Percentiles rank a stretch among this genome's conserved stretches.
Evolutionary conservation across 805 yeast species (phyloP).

Genomic region (Lachancea sp.): DNA sequence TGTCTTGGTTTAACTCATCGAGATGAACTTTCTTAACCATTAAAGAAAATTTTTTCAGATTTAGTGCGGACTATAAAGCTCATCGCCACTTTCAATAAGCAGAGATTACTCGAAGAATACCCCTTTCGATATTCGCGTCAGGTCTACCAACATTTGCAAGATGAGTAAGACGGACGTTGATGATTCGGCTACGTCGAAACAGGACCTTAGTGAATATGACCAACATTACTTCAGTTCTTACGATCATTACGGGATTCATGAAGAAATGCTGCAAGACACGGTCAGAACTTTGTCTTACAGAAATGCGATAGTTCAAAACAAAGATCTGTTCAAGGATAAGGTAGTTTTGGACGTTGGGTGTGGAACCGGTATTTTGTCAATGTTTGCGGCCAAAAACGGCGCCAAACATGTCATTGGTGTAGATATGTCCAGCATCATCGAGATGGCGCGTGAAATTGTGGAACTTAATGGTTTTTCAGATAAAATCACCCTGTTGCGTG

Average conservation of each 20-base stretch:
- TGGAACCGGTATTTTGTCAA: slow-evolving; percentile 95
- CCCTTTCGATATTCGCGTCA: not conserved
- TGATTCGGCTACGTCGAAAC: slow-evolving; percentile 61
- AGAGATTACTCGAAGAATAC: not conserved
- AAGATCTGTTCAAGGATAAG: slow-evolving; percentile 84
- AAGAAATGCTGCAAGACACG: slow-evolving; percentile 95
- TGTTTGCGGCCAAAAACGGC: slow-evolving; percentile 99
- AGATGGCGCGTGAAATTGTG: slow-evolving; percentile 88
- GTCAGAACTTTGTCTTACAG: slow-evolving; percentile 89
- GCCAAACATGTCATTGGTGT: slow-evolving; percentile 97
- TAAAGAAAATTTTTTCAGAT: slow-evolving; percentile 3
- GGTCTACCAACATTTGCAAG: not conserved
- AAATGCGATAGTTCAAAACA: slow-evolving; percentile 86
- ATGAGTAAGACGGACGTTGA: slow-evolving; percentile 24
- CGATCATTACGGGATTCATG: slow-evolving; percentile 96
- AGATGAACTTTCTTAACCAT: not conserved
- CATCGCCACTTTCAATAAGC: slow-evolving; percentile 4
- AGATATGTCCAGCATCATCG: slow-evolving; percentile 94
- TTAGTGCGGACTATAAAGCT: not conserved
- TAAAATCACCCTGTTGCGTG: slow-evolving; percentile 81
- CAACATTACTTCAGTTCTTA: slow-evolving; percentile 94
- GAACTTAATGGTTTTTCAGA: slow-evolving; percentile 77
- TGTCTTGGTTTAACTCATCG: not conserved
- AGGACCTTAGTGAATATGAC: slow-evolving; percentile 60
- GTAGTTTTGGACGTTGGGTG: slow-evolving; percentile 96